Evolutionary conservation across 1,139 yeast genomes (phyloP).

Genomic region (Blastobotrys arbuscula): DNA sequence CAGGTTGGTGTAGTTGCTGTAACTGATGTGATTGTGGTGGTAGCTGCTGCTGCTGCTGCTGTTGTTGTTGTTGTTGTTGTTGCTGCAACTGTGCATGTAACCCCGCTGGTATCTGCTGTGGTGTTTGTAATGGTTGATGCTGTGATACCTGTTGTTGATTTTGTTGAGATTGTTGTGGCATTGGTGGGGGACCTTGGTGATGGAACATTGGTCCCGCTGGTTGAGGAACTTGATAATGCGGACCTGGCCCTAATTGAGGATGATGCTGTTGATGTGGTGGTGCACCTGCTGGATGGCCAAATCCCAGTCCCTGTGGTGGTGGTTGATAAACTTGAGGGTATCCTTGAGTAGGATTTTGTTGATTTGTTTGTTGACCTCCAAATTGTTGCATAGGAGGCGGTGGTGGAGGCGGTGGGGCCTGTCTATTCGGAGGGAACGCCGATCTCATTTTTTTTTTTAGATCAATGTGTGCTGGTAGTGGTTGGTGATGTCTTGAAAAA

Average conservation of each 20-base stretch:
- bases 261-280: neutral
- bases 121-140: constrained; percentile 4
- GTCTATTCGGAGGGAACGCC: constrained; percentile 5
- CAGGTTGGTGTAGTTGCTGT: neutral
- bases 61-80: constrained; percentile 1
- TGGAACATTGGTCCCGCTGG: constrained; percentile 7
- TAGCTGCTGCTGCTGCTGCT: neutral
- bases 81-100: neutral
- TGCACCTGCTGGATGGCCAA: no score
- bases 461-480: neutral
- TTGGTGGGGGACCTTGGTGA: constrained; percentile 10
- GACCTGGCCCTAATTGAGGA: neutral
- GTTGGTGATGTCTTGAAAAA: neutral
- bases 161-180: neutral
- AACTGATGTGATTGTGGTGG: neutral
- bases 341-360: neutral
- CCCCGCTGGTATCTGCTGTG: constrained; percentile 4
- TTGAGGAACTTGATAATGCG: neutral
- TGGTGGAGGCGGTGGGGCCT: constrained; percentile 3
- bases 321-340: constrained; percentile 1
- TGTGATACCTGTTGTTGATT: neutral
- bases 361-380: neutral
- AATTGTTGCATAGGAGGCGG: constrained; percentile 9
- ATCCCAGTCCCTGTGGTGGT: constrained; percentile 1
- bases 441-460: constrained; percentile 4